phyloP scores from a whole-genome alignment of 805 yeast species.

The Pichia heedii region DNA sequence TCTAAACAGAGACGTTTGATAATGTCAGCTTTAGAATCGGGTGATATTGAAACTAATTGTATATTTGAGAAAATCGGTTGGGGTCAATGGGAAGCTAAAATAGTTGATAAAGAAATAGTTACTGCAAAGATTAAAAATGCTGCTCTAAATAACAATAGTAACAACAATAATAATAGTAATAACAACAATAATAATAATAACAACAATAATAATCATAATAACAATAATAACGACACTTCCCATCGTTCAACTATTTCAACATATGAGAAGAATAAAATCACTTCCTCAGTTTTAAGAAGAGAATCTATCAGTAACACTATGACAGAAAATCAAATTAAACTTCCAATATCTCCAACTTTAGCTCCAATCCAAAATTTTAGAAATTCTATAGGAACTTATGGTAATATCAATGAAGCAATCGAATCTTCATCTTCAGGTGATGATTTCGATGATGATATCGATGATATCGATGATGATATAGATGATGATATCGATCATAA shows the following conservation, averaged over 20 bases:
- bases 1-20: constrained; percentile 87
- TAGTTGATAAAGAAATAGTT: constrained; percentile 26
- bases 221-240: not conserved
- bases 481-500: constrained; percentile 9
- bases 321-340: constrained; percentile 33
- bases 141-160: not conserved
- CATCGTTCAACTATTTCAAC: not conserved
- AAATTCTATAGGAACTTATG: constrained; percentile 22
- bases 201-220: not conserved
- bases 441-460: constrained; percentile 28
- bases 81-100: constrained; percentile 93
- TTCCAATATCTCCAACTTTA: constrained; percentile 33
- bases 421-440: constrained; percentile 33
- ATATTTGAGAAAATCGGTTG: constrained; percentile 91
- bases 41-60: constrained; percentile 50
- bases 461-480: constrained; percentile 7
- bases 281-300: constrained; percentile 25
- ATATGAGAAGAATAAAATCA: not conserved
- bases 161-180: not conserved
- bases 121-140: constrained; percentile 11
- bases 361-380: constrained; percentile 25
- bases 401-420: constrained; percentile 29
- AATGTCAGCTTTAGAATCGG: constrained; percentile 78
- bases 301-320: constrained; percentile 43
- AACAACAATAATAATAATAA: not conserved